These are phyloP conservation scores for Zopfochytrium polystomum DNA, from an alignment of 371 early-diverging fungal genomes.

Conservation along the genomic window DNA sequence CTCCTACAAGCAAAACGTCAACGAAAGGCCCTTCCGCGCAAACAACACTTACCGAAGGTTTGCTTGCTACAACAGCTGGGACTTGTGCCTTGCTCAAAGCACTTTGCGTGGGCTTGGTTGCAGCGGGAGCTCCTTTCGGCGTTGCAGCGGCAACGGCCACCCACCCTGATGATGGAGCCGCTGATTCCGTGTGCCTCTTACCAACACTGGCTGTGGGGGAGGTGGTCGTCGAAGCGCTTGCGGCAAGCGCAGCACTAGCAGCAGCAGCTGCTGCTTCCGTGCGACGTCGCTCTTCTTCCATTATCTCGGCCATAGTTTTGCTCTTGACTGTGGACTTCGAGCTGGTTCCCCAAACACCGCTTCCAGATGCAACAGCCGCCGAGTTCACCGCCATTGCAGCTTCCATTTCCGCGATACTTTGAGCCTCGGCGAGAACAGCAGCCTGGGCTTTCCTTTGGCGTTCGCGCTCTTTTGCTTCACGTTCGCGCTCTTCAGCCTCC, in stretches of 20 bases:
- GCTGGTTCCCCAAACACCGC: constrained; percentile 12
- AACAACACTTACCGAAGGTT: too few species aligned
- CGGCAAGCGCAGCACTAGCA: constrained; percentile 11
- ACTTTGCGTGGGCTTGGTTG: too few species aligned
- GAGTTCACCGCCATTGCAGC: constrained; percentile 6
- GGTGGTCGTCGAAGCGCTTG: background rate
- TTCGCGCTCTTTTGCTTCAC: constrained; percentile 34
- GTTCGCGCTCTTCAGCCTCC: constrained; percentile 40
- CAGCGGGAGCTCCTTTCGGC: constrained; percentile 31
- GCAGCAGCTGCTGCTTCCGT: constrained; percentile 17
- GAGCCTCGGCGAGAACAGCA: constrained; percentile 39
- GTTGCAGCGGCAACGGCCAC: constrained; percentile 19
- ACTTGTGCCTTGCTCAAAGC: too few species aligned
- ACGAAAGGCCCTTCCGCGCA: too few species aligned
- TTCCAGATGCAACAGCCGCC: constrained; percentile 11
- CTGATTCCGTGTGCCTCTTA: too few species aligned
- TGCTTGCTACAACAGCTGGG: too few species aligned
- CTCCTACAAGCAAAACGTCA: too few species aligned
- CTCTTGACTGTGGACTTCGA: background rate
- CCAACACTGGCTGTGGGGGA: constrained; percentile 7
- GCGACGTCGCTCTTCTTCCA: constrained; percentile 47
- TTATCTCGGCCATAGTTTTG: constrained; percentile 44
- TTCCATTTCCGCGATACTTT: constrained; percentile 31
- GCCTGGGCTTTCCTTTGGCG: constrained; percentile 30
- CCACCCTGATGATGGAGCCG: constrained; percentile 7